Evolutionary conservation across 805 yeast species (phyloP).

Genomic region (Cyberlindnera subsufficiens): DNA sequence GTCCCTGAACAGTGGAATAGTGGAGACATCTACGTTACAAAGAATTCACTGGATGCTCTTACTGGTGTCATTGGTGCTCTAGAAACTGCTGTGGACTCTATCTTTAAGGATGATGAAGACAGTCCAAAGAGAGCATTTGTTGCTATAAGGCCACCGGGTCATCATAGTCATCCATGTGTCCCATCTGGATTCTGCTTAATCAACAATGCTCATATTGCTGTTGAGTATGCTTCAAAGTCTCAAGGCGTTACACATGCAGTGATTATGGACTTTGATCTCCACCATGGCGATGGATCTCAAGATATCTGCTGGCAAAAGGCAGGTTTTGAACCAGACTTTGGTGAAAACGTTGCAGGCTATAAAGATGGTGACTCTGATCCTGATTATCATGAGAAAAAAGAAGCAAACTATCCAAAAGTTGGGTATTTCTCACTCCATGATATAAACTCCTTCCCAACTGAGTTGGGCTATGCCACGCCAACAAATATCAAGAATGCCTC

Average conservation of each 20-base stretch:
- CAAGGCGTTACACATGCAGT: conserved; percentile 75
- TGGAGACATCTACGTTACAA: conserved; percentile 73
- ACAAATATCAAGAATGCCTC: conserved; percentile 71
- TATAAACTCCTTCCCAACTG: conserved; percentile 82
- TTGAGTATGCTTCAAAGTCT: conserved; percentile 62
- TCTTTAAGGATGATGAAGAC: conserved; percentile 29
- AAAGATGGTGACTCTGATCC: conserved; percentile 21
- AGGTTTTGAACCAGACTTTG: conserved; percentile 48
- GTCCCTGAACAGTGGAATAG: conserved; percentile 80
- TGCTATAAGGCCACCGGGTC: conserved; percentile 79
- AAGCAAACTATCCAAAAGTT: conserved; percentile 46
- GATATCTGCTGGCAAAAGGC: conserved; percentile 81
- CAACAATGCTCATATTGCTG: conserved; percentile 76
- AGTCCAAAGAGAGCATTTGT: conserved; percentile 50
- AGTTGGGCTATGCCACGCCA: conserved; percentile 66
- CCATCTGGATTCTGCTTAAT: conserved; percentile 83
- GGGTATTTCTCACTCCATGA: conserved; percentile 85
- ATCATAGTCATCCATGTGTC: conserved; percentile 76
- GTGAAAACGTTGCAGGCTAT: conserved; percentile 26
- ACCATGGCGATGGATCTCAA: conserved; percentile 88
- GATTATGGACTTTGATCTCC: conserved; percentile 76
- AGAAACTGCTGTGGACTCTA: conserved; percentile 60
- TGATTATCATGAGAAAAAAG: conserved; percentile 38
- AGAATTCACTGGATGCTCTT: conserved; percentile 60
- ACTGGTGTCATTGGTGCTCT: conserved; percentile 76